Base-by-base conservation (phyloP, 2,329 filamentous ascomycete species). In the Cryphonectria nitschkei region DNA sequence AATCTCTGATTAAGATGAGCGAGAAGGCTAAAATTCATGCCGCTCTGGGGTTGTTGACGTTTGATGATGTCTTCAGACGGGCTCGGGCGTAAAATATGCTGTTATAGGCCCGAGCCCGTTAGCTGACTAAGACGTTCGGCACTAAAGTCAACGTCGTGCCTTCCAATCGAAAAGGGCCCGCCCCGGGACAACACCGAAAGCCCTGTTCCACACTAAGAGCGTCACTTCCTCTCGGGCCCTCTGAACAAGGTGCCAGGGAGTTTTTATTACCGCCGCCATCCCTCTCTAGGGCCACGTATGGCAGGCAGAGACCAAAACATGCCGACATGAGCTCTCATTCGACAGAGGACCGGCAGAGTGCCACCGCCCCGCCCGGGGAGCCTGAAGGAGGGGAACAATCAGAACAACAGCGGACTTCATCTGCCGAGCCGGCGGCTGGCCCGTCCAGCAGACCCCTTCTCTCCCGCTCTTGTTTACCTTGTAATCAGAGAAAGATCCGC, bases 401-500 rank as follows among this genome's bases (percentile, higher is more conserved):
- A 29, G 34, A 56, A 11, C 43, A 50, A 8, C 63, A 37, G 22
- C 41, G 29, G 4, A 29, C 32, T 34, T 29, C 46, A 37, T 32
- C 66, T n/a, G 16, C 19, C 8, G 39, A 46, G 50, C 16, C 56
- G 29, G 7, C 56, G 29, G 7, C 0, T 29, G 14, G 6, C 34
- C 22, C 43, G 2, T 11, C 64, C 46, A 65, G 13, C 16, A 32
- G 50, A 16, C 52, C 34, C 4, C 22, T 61, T 43, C 41, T 22
- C 11, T 8, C 68, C 11, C 76, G 79, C 26, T 81, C 80, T 8
- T 81, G 79, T 60, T 68, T 69, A n/a, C 69, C 73, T 4, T 81
- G 79, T 73, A 77, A 77, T 69, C 73, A 75, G 34, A 75, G 75
- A 54, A 81, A 80, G 67, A 72, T 80, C 29, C 75, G 77, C 19